These are phyloP conservation scores for Drechslerella coelobrocha DNA, from an alignment of 2,329 filamentous ascomycete genomes.

Conservation along the genomic window DNA sequence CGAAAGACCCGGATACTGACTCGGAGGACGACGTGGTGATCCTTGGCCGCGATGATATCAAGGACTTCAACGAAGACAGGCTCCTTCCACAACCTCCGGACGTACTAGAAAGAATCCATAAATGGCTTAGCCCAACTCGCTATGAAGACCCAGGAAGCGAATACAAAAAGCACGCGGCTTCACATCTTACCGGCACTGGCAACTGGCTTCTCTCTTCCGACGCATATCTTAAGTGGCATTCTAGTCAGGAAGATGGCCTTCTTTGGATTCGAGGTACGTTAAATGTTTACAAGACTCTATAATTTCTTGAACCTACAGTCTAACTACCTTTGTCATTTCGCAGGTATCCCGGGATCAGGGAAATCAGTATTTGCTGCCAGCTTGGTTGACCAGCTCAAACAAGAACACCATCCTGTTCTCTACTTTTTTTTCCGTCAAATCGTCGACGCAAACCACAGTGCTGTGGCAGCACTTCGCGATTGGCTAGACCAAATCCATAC, in stretches of 20 bases:
- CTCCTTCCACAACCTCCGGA: conserved; percentile 56
- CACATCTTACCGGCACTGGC: conserved; percentile 53
- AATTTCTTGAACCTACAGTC: background rate
- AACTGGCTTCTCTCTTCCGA: conserved; percentile 52
- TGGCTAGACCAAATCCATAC: conserved; percentile 57
- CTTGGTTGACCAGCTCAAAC: conserved; percentile 52
- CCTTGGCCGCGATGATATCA: no score
- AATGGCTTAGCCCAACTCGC: conserved; percentile 56
- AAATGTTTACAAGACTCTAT: no score
- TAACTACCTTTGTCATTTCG: conserved; percentile 52
- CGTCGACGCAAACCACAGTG: conserved; percentile 57
- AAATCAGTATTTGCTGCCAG: conserved; percentile 58
- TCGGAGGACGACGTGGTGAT: no score
- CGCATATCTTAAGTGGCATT: conserved; percentile 53
- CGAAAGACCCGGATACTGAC: no score
- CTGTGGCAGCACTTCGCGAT: conserved; percentile 56
- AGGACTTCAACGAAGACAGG: conserved; percentile 57
- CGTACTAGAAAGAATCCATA: conserved; percentile 53
- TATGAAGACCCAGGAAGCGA: conserved; percentile 55
- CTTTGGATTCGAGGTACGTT: conserved; percentile 51
- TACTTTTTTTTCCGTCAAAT: conserved; percentile 60
- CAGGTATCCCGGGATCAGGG: conserved; percentile 59
- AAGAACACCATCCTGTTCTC: conserved; percentile 55
- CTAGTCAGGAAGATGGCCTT: conserved; percentile 48
- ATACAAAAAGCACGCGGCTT: conserved; percentile 54